Base-by-base conservation (phyloP, 176 grass and related monocot genomes). In the Puya raimondii region DNA sequence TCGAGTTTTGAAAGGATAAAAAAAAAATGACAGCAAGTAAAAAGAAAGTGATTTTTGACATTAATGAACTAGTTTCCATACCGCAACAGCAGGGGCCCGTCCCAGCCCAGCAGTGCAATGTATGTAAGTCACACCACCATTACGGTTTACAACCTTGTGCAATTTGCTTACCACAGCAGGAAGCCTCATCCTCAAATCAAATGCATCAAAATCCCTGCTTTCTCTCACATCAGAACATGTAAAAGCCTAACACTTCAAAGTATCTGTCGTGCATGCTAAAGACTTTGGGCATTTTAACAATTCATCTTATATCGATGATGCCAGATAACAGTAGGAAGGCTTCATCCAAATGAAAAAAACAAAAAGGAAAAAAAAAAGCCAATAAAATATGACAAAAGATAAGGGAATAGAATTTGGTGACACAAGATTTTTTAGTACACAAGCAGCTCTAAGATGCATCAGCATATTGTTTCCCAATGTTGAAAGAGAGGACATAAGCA, bases 101-200 rank as follows among this genome's bases (percentile, higher is more conserved):
- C 94, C 94, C 82, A 99, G 82, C 76, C 94, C 94, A 78, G 94
- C 94, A 51, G 94, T 99, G 53, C 94, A 99, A 82, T 99, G 94
- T 84, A 99, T 85, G 65, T 99, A 99, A 56, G 94, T 88, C 48
- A 99, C 80, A 48, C 94, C 90, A 71, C 90, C 87, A 64, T 93
- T 99, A 29, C 4, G 54, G 25, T 80, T 88, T 67, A 88, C 47
- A 72, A 87, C 80, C 80, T 93, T 88, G 82, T 91, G 73, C 78
- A 99, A 52, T 91, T 84, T 90, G 90, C 89, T 86, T 80, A 99
- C 63, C 71, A 93, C 94, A 72, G 80, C 80, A 78, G 94, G 94
- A 85, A 99, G 90, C 80, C 94, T 93, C 85, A 88, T 69, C 76
- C 94, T 84, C 82, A 99, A 81, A 93, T 99, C 87, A 78, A 99